A percentile compares a stretch with the other conserved stretches of the same genome.
Conservation (phyloP, 371 early-diverging fungal species). For the Circinella umbellata region DNA sequence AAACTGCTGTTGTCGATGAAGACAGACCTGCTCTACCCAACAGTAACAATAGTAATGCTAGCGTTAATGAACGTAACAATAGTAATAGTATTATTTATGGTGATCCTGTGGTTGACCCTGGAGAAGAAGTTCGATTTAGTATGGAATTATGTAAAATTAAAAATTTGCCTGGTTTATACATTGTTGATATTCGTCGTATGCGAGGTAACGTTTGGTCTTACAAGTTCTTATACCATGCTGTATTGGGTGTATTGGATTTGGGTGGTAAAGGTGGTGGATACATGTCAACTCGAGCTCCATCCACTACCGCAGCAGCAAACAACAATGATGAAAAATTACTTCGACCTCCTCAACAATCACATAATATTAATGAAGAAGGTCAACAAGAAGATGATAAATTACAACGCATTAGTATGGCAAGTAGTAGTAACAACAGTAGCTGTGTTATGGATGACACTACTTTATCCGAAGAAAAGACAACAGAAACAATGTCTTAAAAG, state of each 20-base stretch:
- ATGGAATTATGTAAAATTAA: slow-evolving; percentile 90
- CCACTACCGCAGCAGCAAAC: background rate
- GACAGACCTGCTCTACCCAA: background rate
- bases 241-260: slow-evolving; percentile 63
- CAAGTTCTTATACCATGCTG: slow-evolving; percentile 85
- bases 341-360: background rate
- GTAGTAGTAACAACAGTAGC: slow-evolving; percentile 24
- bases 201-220: slow-evolving; percentile 94
- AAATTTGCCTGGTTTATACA: slow-evolving; percentile 87
- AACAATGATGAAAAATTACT: slow-evolving; percentile 3
- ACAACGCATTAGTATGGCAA: slow-evolving; percentile 21
- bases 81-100: slow-evolving; percentile 74
- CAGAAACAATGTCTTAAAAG: background rate
- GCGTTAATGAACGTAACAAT: too few relatives aligned
- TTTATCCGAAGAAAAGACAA: slow-evolving; percentile 2
- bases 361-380: background rate
- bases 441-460: slow-evolving; percentile 13
- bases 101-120: slow-evolving; percentile 83
- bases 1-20: background rate
- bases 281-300: slow-evolving; percentile 25
- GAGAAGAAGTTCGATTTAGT: slow-evolving; percentile 83
- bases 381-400: slow-evolving; percentile 6
- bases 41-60: background rate
- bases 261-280: slow-evolving; percentile 53
- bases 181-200: slow-evolving; percentile 89